Evolutionary conservation across 2,329 filamentous ascomycete species (phyloP).

Genomic region (Penicillium sp.): DNA sequence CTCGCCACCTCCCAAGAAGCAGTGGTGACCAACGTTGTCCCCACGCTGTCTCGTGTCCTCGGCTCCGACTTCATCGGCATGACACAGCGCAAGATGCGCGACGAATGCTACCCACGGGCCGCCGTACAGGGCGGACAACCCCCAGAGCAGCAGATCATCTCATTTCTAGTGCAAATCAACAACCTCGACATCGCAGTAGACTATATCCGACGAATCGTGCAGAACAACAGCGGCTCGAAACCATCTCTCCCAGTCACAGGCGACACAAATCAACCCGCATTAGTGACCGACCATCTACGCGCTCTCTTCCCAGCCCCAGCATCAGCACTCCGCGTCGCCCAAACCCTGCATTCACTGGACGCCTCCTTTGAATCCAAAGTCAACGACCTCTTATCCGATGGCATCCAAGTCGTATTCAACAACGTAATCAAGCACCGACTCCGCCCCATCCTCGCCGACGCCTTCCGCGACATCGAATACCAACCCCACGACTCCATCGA

Average conservation of each 20-base stretch:
- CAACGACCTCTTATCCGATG: conserved; percentile 75
- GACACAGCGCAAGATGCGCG: conserved; percentile 95
- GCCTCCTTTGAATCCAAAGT: conserved; percentile 71
- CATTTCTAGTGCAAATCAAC: conserved; percentile 91
- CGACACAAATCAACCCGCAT: conserved; percentile 5
- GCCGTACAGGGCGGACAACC: conserved; percentile 73
- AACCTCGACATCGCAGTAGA: conserved; percentile 89
- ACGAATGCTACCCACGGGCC: conserved; percentile 85
- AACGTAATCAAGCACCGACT: conserved; percentile 82
- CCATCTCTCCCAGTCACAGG: conserved; percentile 12
- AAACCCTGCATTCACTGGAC: conserved; percentile 64
- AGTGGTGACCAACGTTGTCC: conserved; percentile 71
- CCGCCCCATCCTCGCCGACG: conserved; percentile 76
- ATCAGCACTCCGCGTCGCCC: conserved; percentile 66
- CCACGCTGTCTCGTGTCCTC: conserved; percentile 73
- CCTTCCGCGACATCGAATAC: conserved; percentile 91
- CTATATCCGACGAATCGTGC: conserved; percentile 82
- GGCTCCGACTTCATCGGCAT: conserved; percentile 90
- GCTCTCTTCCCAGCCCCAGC: conserved; percentile 75
- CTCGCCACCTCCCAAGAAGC: conserved; percentile 78
- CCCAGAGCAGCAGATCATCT: conserved; percentile 79
- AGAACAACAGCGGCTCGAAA: conserved; percentile 54
- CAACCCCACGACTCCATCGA: conserved; percentile 51
- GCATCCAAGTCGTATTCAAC: conserved; percentile 78
- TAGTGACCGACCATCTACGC: conserved; percentile 42